Evolutionary conservation across 345 rosid genomes (phyloP).

Genomic region (Citrus hindsii): DNA sequence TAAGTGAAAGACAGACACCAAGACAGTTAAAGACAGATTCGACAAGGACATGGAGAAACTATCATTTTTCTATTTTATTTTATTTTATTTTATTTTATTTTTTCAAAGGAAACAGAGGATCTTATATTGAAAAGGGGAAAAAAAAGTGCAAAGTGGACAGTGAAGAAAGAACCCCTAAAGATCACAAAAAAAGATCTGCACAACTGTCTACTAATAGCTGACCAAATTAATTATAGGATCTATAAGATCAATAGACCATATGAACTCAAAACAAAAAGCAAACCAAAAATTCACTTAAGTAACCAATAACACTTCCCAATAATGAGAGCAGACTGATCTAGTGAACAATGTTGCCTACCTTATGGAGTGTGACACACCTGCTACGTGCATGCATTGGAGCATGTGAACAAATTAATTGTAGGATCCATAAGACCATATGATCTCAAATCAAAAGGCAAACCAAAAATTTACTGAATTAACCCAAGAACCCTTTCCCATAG

Average conservation of each 20-base stretch:
- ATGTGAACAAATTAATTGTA: not conserved
- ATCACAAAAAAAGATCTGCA: too few species aligned
- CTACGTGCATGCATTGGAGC: not conserved
- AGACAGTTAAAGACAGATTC: not conserved
- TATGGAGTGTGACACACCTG: not conserved
- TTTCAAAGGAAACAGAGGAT: not conserved
- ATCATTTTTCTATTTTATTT: too few species aligned
- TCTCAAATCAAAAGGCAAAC: not conserved
- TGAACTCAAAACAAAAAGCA: not conserved
- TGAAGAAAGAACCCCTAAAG: too few species aligned
- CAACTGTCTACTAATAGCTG: not conserved
- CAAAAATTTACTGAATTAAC: not conserved
- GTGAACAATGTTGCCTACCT: not conserved
- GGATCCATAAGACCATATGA: not conserved
- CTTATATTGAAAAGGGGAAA: not conserved
- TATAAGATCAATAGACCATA: not conserved
- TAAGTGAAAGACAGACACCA: constrained; percentile 4
- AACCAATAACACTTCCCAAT: not conserved
- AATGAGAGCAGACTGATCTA: not conserved
- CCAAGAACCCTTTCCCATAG: not conserved
- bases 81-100: too few species aligned
- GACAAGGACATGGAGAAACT: not conserved
- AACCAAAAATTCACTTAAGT: not conserved
- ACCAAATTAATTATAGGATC: not conserved
- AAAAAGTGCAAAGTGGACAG: too few species aligned